Base-by-base conservation (phyloP, 805 yeast species). In the Candida odintsovae region DNA sequence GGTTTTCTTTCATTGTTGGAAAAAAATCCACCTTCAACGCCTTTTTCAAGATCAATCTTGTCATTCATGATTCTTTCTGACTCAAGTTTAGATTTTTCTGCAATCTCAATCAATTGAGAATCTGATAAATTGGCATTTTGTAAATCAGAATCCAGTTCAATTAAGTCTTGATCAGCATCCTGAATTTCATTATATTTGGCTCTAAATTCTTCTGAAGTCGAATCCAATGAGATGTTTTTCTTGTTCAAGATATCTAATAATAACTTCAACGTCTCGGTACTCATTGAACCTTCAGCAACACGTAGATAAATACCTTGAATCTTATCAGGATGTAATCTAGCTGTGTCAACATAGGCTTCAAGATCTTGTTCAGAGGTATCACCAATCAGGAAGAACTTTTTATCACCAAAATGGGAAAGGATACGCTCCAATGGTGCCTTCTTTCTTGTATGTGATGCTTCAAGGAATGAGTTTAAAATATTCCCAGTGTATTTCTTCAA, bases 341-440 rank as follows among this genome's bases (percentile, higher is more conserved):
- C 86, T 29, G 90, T 67, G 23, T 83, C 83, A 6, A 80, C 73
- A 62, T 94, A 94, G 0, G 97, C 95, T 59, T 95, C 99, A 38
- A 92, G 69, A 67, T 94, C 99, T 53, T 83, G 84, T 61, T 94
- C 99, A 2, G 98, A 98, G 2, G 97, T 84, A 62, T 94, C 99
- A 28, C 99, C 99, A 15, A 94, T 76, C 43, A 96, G 69, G 21
- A 94, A 75, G 61, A 94, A 92, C 57, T 77, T 82, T 52, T 90
- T 81, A 1, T 77, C 50, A 0, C 95, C 89, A 60, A 88, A 92
- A 58, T 90, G 96, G 3, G 67, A 62, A 21, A 89, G 52, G 8
- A 94, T 75, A 47, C 77, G 75, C 37, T 72, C 68, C 44, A 95
- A 71, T 1, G 88, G 75, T 12, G 75, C 74, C 49, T 79, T 75